These are phyloP conservation scores for Saitozyma sp. DNA, from an alignment of 768 basidiomycete species.

Conservation along the genomic window DNA sequence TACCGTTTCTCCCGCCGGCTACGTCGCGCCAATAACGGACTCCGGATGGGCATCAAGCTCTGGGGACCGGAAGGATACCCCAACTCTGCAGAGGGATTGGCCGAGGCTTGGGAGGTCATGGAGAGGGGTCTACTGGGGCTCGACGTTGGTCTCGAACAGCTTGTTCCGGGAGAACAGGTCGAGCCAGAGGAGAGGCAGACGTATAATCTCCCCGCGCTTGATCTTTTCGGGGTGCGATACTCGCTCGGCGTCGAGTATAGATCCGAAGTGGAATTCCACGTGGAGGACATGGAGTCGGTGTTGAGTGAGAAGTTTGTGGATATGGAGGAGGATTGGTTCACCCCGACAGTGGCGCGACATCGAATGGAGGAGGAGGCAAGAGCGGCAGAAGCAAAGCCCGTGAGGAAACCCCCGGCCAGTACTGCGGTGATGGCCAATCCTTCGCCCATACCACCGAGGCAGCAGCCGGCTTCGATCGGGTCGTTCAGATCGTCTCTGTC, in stretches of 20 bases:
- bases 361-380: conserved; percentile 18
- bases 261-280: conserved; percentile 44
- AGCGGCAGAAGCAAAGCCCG: conserved; percentile 3
- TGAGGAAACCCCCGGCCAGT: background rate
- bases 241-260: conserved; percentile 33
- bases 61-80: conserved; percentile 46
- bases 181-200: conserved; percentile 12
- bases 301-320: conserved; percentile 47
- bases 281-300: conserved; percentile 47
- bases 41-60: conserved; percentile 48
- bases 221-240: conserved; percentile 40
- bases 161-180: conserved; percentile 15
- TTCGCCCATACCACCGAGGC: conserved; percentile 39
- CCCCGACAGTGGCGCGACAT: conserved; percentile 44
- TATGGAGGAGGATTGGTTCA: conserved; percentile 52
- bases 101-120: conserved; percentile 50
- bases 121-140: conserved; percentile 44
- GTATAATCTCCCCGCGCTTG: conserved; percentile 33
- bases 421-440: conserved; percentile 8
- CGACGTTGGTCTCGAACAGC: conserved; percentile 27
- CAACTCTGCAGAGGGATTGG: conserved; percentile 23
- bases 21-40: conserved; percentile 37
- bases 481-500: conserved; percentile 18
- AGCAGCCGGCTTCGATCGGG: conserved; percentile 27
- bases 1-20: conserved; percentile 41